Percentiles rank a stretch among this genome's conserved stretches.
These are phyloP conservation scores for Cardiospermum halicacabum DNA, from an alignment of 345 rosid genomes.

Conservation along the genomic window DNA sequence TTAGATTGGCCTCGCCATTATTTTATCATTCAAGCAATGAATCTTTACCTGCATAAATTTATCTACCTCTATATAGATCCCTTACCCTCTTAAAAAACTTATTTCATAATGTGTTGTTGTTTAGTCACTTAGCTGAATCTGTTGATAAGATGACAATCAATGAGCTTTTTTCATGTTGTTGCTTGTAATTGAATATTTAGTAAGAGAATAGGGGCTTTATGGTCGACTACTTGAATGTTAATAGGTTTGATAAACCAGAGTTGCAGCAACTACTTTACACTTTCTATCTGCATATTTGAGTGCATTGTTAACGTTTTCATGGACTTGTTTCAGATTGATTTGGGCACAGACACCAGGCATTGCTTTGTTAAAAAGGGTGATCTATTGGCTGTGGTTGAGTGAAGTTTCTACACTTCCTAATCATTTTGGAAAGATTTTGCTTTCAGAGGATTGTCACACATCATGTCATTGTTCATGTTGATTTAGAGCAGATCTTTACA, in stretches of 20 bases:
- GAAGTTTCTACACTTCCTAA: conserved; percentile 9
- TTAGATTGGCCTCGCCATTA: not conserved
- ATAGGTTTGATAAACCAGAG: not conserved
- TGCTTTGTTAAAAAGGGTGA: conserved; percentile 85
- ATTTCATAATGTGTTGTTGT: not conserved
- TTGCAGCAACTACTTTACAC: not conserved
- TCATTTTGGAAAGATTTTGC: not conserved
- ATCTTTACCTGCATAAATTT: not conserved
- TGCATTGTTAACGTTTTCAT: not conserved
- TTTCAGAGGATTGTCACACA: not conserved
- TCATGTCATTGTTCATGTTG: not conserved
- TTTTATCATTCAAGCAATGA: not conserved
- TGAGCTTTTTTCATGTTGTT: not conserved
- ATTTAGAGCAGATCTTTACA: not conserved
- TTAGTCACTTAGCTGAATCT: not conserved
- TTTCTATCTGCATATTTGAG: not conserved
- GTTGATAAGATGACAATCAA: not conserved
- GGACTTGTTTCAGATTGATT: conserved; percentile 47
- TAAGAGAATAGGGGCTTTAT: not conserved
- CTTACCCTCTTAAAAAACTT: not conserved
- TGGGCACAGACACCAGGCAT: conserved; percentile 66
- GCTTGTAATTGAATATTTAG: not conserved
- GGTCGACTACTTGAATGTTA: not conserved
- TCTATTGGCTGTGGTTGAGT: conserved; percentile 76
- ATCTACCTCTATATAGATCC: not conserved